Percentiles rank a stretch among this genome's conserved stretches.
Evolutionary conservation across 2,329 filamentous ascomycete genomes (phyloP).

Genomic region (Daldinia sp.): DNA sequence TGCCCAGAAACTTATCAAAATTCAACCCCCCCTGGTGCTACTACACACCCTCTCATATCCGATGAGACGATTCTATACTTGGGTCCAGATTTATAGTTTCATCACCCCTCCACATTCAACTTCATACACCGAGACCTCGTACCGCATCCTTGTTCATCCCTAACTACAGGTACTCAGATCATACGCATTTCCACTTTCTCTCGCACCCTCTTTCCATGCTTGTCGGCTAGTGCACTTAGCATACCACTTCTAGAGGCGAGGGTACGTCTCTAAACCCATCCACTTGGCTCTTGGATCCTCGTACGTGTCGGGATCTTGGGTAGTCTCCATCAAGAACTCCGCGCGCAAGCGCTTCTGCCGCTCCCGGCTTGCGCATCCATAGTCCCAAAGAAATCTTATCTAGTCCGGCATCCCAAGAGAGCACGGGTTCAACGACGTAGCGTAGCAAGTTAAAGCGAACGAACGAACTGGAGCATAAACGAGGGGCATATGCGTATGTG

Average conservation of each 20-base stretch:
- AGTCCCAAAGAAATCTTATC: too few relatives aligned
- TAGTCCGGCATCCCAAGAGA: too few relatives aligned
- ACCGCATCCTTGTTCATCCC: not conserved
- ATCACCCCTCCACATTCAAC: not conserved
- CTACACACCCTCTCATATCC: not conserved
- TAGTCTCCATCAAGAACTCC: too few relatives aligned
- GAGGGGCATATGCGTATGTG: too few relatives aligned
- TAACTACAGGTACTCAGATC: slow-evolving; percentile 16
- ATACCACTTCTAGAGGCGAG: slow-evolving; percentile 27
- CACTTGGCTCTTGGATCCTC: slow-evolving; percentile 4
- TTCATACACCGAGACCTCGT: not conserved
- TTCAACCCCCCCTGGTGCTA: not conserved
- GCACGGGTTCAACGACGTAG: too few relatives aligned
- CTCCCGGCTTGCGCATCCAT: too few relatives aligned
- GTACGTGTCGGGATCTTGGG: too few relatives aligned
- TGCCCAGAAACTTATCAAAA: too few relatives aligned
- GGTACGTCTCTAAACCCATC: slow-evolving; percentile 34
- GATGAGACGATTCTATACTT: not conserved
- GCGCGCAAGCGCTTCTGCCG: too few relatives aligned
- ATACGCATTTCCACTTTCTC: slow-evolving; percentile 44
- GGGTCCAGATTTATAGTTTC: not conserved
- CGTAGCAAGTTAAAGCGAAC: too few relatives aligned
- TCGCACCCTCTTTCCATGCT: slow-evolving; percentile 41
- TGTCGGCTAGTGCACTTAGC: slow-evolving; percentile 30
- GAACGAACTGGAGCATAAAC: too few relatives aligned